Base-by-base conservation (phyloP, 2,329 filamentous ascomycete species). In the Neofusicoccum parvum region DNA sequence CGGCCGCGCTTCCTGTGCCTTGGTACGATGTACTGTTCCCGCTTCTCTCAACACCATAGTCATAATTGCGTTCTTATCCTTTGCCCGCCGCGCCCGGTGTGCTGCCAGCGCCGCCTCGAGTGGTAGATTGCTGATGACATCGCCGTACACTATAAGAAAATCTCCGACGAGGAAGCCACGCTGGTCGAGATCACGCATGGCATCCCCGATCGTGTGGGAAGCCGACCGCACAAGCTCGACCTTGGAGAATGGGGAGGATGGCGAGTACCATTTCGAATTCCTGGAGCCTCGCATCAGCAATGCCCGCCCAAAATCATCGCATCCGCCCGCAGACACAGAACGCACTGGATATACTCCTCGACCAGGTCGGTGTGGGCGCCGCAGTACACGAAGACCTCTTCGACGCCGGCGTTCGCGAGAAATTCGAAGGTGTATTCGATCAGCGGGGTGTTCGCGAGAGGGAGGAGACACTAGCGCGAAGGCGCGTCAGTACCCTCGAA, bases 351-450 rank as follows among this genome's bases (percentile, higher is more conserved):
- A 76, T 98, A 96, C 69, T 87, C 86, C 80, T 98, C 94, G 64
- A 99, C 87, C 76, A 93, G 88, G 66, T 95, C 90, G 36, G 90
- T 91, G 76, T 97, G 93, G 34, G 92, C 89, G 67, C 92, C 92
- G 72, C 91, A 94, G 81, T 97, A 98, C 66, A 99, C 86, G 76
- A 91, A 96, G 63, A 98, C 91, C 70, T 97, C 92, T 71, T 95
- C 89, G n/a, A 98, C 93, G 66, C 94, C 93, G 66, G 95, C 93
- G 85, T 94, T 94, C 69, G 93, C 93, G 0, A 99, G 88, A 73
- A 97, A 98, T 75, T 98, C 94, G 73, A 98, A 88, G 3, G 94
- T 98, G 78, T 99, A 98, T 79, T 99, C 95, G 80, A 99, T 96
- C 68, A 99, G 84, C 41, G 95, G 94, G 1, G 90, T 94, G 78